A percentile compares a stretch with the other conserved stretches of the same genome.
Conservation (phyloP, 306 rosid genomes). For the Nissolia schottii region DNA sequence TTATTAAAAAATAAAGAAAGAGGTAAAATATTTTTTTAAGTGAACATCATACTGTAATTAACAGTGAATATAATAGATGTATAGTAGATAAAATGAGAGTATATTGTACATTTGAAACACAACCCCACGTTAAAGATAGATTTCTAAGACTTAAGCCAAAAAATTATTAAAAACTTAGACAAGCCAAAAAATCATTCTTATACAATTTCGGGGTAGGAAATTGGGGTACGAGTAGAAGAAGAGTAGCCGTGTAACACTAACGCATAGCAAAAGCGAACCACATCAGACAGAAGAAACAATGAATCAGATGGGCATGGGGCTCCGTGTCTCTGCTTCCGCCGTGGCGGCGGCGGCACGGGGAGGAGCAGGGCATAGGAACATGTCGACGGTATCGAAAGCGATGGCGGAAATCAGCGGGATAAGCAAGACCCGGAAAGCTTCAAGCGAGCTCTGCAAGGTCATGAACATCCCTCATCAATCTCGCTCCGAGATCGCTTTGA, state of each 20-base stretch:
- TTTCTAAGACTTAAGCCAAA: no score
- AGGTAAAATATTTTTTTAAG: no score
- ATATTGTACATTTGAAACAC: no score
- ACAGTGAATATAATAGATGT: no score
- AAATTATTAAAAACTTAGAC: no score
- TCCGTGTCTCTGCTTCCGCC: neutral
- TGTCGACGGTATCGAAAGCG: slow-evolving; percentile 40
- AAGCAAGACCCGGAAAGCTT: slow-evolving; percentile 29
- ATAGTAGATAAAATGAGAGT: no score
- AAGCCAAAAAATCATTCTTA: no score
- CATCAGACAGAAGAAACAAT: neutral
- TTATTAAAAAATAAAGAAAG: no score
- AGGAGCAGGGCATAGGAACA: slow-evolving; percentile 20
- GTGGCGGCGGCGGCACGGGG: neutral
- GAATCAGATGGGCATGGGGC: neutral
- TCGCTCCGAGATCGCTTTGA: slow-evolving; percentile 41
- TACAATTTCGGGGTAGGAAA: no score
- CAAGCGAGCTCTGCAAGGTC: slow-evolving; percentile 49
- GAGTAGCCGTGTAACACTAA: neutral
- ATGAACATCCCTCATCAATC: slow-evolving; percentile 42
- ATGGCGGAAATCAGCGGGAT: slow-evolving; percentile 16
- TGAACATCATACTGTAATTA: no score
- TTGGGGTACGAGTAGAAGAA: no score
- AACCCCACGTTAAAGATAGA: no score
- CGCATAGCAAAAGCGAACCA: neutral